Percentiles rank a stretch among this genome's conserved stretches.
phyloP scores from a whole-genome alignment of 768 basidiomycete species.

The Serendipita indica region DNA sequence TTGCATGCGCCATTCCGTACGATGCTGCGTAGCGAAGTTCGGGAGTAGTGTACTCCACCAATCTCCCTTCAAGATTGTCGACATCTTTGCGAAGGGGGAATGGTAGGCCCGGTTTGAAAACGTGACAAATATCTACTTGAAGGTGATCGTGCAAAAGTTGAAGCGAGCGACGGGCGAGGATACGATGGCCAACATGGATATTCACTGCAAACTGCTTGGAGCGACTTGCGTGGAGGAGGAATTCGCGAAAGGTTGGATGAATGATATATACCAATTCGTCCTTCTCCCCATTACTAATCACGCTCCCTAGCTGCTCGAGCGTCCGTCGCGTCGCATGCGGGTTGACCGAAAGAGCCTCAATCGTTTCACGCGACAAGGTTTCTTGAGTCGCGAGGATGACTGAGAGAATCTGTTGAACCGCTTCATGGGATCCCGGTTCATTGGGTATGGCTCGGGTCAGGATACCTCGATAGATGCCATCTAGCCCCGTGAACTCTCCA shows the following conservation, averaged over 20 bases:
- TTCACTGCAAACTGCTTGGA: too few species aligned
- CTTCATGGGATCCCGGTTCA: not conserved
- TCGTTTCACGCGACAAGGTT: not conserved
- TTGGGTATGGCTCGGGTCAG: not conserved
- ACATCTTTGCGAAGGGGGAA: too few species aligned
- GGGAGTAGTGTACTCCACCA: too few species aligned
- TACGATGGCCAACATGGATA: too few species aligned
- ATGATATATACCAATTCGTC: not conserved
- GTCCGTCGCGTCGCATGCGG: not conserved
- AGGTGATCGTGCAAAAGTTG: too few species aligned
- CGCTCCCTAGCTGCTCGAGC: not conserved
- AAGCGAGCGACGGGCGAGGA: too few species aligned
- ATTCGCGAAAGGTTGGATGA: constrained; percentile 6
- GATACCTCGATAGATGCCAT: not conserved
- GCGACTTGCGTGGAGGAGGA: constrained; percentile 2
- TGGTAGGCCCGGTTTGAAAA: too few species aligned
- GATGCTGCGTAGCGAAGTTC: too few species aligned
- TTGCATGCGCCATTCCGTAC: too few species aligned
- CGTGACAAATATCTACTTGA: too few species aligned
- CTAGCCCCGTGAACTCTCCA: not conserved
- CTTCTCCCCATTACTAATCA: not conserved
- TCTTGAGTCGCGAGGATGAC: not conserved
- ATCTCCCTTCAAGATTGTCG: too few species aligned
- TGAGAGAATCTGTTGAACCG: not conserved
- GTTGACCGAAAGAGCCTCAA: not conserved